Percentiles rank a stretch among this genome's conserved stretches.
Conservation (phyloP, 345 rosid genomes). For the Schrenkiella parvula region DNA sequence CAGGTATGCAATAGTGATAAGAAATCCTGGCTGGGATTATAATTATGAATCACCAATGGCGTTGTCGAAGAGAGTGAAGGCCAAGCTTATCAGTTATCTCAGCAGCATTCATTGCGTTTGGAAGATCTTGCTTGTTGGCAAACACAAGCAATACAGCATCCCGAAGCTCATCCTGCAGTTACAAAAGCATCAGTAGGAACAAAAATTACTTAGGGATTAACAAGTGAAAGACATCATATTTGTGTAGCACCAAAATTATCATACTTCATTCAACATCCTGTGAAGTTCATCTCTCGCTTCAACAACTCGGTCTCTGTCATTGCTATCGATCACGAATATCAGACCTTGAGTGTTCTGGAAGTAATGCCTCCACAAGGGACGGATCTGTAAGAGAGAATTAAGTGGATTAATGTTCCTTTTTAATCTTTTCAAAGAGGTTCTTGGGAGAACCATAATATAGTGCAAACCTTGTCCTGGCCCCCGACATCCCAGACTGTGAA, state of each 20-base stretch:
- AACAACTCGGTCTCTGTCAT: slow-evolving; percentile 61
- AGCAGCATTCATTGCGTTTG: slow-evolving; percentile 70
- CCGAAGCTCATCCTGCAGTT: slow-evolving; percentile 51
- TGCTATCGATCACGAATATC: slow-evolving; percentile 66
- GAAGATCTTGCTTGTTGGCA: slow-evolving; percentile 76
- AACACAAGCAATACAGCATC: slow-evolving; percentile 61
- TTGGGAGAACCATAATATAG: not conserved
- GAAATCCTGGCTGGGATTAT: not conserved
- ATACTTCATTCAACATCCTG: slow-evolving; percentile 69
- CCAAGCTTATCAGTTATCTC: slow-evolving; percentile 71
- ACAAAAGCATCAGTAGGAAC: not conserved
- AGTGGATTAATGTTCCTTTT: not conserved
- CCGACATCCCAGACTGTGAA: slow-evolving; percentile 74
- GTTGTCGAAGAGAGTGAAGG: slow-evolving; percentile 61
- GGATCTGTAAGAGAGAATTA: slow-evolving; percentile 38
- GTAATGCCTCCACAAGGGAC: slow-evolving; percentile 73
- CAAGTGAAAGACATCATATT: not conserved
- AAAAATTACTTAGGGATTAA: not conserved
- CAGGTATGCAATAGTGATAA: not conserved
- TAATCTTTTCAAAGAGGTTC: not conserved
- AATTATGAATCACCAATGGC: slow-evolving; percentile 45
- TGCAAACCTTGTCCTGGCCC: slow-evolving; percentile 60
- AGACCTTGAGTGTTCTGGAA: slow-evolving; percentile 73
- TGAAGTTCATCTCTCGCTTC: slow-evolving; percentile 77
- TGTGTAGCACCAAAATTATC: not conserved